Conservation (phyloP, 2,329 filamentous ascomycete genomes). For the Exophiala xenobiotica region DNA sequence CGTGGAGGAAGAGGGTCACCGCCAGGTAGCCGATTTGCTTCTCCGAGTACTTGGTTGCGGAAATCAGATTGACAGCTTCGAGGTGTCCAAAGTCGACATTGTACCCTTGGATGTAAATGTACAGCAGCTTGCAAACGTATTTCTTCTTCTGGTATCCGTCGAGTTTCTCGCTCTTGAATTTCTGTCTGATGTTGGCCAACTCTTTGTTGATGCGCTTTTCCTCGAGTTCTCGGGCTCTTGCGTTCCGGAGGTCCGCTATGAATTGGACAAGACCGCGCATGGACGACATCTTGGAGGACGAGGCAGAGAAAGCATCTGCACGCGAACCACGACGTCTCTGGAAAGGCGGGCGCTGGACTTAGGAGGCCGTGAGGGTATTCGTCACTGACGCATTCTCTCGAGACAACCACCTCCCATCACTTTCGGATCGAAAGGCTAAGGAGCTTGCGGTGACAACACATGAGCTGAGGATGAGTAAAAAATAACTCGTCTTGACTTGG, state of each 20-base stretch:
- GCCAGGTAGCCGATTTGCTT: slow-evolving; percentile 99
- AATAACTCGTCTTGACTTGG: not conserved
- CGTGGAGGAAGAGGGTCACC: slow-evolving; percentile 94
- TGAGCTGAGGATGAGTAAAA: not conserved
- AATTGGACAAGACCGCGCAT: slow-evolving; percentile 86
- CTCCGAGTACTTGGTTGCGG: slow-evolving; percentile 94
- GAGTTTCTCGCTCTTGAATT: slow-evolving; percentile 93
- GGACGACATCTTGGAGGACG: slow-evolving; percentile 34
- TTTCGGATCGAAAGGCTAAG: not conserved
- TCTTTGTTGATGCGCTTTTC: slow-evolving; percentile 99
- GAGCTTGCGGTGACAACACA: not conserved
- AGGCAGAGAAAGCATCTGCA: slow-evolving; percentile 6
- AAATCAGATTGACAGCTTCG: slow-evolving; percentile 96
- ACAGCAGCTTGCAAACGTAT: slow-evolving; percentile 99
- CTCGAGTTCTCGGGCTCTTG: slow-evolving; percentile 88
- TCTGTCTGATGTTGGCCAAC: slow-evolving; percentile 95
- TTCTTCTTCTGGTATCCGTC: slow-evolving; percentile 99
- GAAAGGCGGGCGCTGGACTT: slow-evolving; percentile 1
- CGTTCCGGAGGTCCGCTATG: slow-evolving; percentile 94
- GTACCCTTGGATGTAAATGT: slow-evolving; percentile 98
- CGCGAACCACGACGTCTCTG: not conserved
- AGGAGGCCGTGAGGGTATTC: slow-evolving; percentile 1
- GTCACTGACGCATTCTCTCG: slow-evolving; percentile 4
- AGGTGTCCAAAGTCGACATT: slow-evolving; percentile 98
- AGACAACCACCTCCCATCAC: slow-evolving; percentile 2